Evolutionary conservation across 148 eudicot genomes (phyloP).

Genomic region (Cornus florida): DNA sequence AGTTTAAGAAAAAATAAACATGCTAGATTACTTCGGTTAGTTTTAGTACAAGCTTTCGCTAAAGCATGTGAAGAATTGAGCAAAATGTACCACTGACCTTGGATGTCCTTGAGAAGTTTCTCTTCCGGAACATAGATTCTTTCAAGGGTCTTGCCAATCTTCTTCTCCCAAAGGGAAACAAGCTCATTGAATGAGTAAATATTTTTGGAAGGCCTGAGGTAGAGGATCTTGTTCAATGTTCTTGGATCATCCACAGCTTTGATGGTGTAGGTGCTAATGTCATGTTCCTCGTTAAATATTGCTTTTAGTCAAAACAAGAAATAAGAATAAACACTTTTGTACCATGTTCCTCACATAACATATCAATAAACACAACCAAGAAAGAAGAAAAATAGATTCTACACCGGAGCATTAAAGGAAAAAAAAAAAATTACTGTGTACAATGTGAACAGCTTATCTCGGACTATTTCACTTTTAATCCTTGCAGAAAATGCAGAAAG

Average conservation of each 20-base stretch:
- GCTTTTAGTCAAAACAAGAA: constrained; percentile 16
- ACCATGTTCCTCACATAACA: too few relatives aligned
- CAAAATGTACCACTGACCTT: constrained; percentile 17
- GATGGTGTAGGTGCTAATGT: constrained; percentile 52
- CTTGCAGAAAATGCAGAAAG: too few relatives aligned
- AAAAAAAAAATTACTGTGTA: too few relatives aligned
- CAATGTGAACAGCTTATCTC: too few relatives aligned
- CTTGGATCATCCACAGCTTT: constrained; percentile 57
- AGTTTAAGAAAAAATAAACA: too few relatives aligned
- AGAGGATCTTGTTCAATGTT: constrained; percentile 48
- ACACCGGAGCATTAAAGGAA: too few relatives aligned
- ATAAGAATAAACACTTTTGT: neutral
- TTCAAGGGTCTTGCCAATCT: constrained; percentile 41
- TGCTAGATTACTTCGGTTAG: too few relatives aligned
- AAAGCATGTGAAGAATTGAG: too few relatives aligned
- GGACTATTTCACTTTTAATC: too few relatives aligned
- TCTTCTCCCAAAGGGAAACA: constrained; percentile 57
- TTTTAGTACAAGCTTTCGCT: too few relatives aligned
- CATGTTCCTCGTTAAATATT: constrained; percentile 39
- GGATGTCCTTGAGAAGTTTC: constrained; percentile 35
- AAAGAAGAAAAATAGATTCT: too few relatives aligned
- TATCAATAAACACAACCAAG: too few relatives aligned
- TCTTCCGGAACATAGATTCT: constrained; percentile 40
- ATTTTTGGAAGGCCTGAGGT: constrained; percentile 40
- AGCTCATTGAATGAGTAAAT: constrained; percentile 42